phyloP scores from a whole-genome alignment of 2,329 filamentous ascomycete species.

The Didymella segeticola region DNA sequence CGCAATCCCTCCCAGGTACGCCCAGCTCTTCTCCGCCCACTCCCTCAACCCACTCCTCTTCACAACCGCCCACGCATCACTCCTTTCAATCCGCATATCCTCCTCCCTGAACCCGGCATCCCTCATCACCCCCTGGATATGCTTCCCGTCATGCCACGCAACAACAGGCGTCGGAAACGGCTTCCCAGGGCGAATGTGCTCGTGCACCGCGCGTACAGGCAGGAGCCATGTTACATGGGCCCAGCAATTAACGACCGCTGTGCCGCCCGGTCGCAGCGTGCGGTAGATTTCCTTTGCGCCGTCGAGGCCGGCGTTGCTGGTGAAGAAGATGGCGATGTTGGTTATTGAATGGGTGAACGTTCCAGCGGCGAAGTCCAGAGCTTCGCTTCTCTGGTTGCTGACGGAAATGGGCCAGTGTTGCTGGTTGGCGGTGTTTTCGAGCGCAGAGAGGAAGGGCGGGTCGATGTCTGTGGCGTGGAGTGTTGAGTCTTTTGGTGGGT shows the following conservation, averaged over 20 bases:
- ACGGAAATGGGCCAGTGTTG: conserved; percentile 35
- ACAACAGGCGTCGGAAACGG: conserved; percentile 28
- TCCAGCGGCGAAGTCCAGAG: conserved; percentile 32
- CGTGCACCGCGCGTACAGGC: conserved; percentile 29
- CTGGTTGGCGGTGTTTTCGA: conserved; percentile 16
- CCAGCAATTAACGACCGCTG: conserved; percentile 50
- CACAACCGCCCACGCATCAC: conserved; percentile 32
- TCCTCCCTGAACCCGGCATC: conserved; percentile 37
- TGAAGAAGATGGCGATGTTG: conserved; percentile 52
- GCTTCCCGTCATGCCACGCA: conserved; percentile 37
- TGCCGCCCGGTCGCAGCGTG: conserved; percentile 48
- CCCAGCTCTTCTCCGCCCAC: conserved; percentile 41
- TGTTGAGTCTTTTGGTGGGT: conserved; percentile 14
- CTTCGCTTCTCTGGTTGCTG: conserved; percentile 27
- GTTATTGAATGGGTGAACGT: conserved; percentile 50
- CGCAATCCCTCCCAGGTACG: conserved; percentile 36
- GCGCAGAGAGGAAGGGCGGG: conserved; percentile 33
- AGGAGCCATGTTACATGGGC: conserved; percentile 33
- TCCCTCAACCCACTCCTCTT: conserved; percentile 24
- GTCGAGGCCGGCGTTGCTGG: conserved; percentile 32
- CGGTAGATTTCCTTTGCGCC: conserved; percentile 49
- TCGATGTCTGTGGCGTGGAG: conserved; percentile 44
- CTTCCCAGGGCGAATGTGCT: conserved; percentile 25
- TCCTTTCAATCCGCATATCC: conserved; percentile 30
- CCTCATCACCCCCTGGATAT: conserved; percentile 35